A percentile compares a stretch with the other conserved stretches of the same genome.
These are phyloP conservation scores for Ochromonas danica DNA, from an alignment of 108 stramenopile genomes.

Conservation along the genomic window DNA sequence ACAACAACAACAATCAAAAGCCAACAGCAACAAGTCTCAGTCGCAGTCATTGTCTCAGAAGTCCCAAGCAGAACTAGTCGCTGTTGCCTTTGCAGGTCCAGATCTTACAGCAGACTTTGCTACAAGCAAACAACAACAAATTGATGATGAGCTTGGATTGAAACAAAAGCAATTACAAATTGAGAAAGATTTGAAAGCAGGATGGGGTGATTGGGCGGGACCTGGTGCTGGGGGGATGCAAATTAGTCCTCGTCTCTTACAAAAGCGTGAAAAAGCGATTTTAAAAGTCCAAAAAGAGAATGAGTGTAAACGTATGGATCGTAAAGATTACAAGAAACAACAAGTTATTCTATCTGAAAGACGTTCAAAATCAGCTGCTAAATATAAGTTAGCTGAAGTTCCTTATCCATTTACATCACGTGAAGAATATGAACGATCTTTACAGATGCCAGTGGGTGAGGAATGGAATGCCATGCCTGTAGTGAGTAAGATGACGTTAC, in stretches of 20 bases:
- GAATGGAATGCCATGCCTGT: conserved; percentile 89
- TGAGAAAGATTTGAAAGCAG: conserved; percentile 3
- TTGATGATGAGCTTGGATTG: conserved; percentile 37
- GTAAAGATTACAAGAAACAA: conserved; percentile 71
- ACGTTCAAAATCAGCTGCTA: conserved; percentile 62
- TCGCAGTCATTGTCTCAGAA: not conserved
- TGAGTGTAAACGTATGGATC: conserved; percentile 17
- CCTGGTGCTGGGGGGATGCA: not conserved
- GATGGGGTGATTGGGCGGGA: conserved; percentile 35
- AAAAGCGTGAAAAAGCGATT: conserved; percentile 22
- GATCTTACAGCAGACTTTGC: conserved; percentile 84
- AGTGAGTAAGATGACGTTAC: conserved; percentile 79
- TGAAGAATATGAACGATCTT: conserved; percentile 88
- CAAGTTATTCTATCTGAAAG: conserved; percentile 90
- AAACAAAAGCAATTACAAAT: not conserved
- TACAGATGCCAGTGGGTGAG: conserved; percentile 81
- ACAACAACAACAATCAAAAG: not conserved
- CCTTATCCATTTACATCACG: conserved; percentile 91
- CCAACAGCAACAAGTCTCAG: not conserved
- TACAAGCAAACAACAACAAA: conserved; percentile 69
- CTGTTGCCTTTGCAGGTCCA: conserved; percentile 79
- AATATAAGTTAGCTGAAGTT: conserved; percentile 74
- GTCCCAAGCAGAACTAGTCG: conserved; percentile 69
- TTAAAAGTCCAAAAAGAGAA: conserved; percentile 6
- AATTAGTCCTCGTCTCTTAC: not conserved